Conservation (phyloP, 1,284 basidiomycete genomes). For the Melanopsichium pennsylvanicum region DNA sequence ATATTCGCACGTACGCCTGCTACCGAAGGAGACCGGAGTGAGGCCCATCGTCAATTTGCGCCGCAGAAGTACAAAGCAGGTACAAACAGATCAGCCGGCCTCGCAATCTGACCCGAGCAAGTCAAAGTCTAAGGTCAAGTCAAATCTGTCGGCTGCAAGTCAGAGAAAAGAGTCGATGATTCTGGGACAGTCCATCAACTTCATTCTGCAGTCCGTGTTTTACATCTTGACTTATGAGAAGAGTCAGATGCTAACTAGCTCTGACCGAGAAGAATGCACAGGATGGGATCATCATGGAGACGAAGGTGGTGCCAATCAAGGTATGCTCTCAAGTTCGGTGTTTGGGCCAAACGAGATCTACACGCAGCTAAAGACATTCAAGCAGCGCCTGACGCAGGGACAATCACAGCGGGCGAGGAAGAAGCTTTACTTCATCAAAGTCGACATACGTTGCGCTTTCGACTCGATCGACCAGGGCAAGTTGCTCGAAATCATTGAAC, state of each 20-base stretch:
- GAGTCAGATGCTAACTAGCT: slow-evolving; percentile 9
- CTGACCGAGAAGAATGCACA: not conserved
- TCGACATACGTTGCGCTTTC: slow-evolving; percentile 94
- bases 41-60: slow-evolving; percentile 92
- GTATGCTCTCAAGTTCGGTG: slow-evolving; percentile 47
- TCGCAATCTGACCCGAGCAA: not conserved
- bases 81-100: slow-evolving; percentile 13
- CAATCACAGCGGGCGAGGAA: not conserved
- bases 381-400: slow-evolving; percentile 15
- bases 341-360: slow-evolving; percentile 67
- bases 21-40: slow-evolving; percentile 94
- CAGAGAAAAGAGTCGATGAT: slow-evolving; percentile 25
- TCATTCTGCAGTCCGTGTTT: slow-evolving; percentile 76
- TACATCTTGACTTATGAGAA: slow-evolving; percentile 56
- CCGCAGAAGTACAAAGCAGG: slow-evolving; percentile 68
- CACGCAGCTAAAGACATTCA: slow-evolving; percentile 35
- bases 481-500: slow-evolving; percentile 78
- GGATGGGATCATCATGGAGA: too few relatives aligned
- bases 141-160: slow-evolving; percentile 5
- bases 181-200: slow-evolving; percentile 77
- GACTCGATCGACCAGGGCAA: slow-evolving; percentile 93
- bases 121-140: not conserved
- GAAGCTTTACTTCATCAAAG: slow-evolving; percentile 85
- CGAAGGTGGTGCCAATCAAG: not conserved
- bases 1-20: slow-evolving; percentile 83